Evolutionary conservation across 805 yeast species (phyloP).

Genomic region (Candida boleticola): DNA sequence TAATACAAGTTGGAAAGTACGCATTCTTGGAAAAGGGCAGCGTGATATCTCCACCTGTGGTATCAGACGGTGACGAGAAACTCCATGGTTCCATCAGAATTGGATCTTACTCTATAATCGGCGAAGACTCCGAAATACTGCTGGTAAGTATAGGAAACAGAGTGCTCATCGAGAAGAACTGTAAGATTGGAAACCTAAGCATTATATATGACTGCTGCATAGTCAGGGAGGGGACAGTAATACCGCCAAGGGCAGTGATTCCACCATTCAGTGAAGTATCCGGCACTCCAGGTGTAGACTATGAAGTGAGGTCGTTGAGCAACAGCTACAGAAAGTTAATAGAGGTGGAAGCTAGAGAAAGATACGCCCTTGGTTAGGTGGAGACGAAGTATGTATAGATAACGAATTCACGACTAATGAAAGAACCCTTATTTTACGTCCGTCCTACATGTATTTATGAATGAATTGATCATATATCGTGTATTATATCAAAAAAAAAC

Average conservation of each 20-base stretch:
- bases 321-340: slow-evolving; percentile 34
- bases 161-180: slow-evolving; percentile 44
- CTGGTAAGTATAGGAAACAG: slow-evolving; percentile 48
- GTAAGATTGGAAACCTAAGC: slow-evolving; percentile 34
- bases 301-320: slow-evolving; percentile 22
- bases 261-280: slow-evolving; percentile 52
- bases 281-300: slow-evolving; percentile 36
- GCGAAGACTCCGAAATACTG: slow-evolving; percentile 27
- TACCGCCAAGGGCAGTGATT: slow-evolving; percentile 45
- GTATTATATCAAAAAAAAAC: no score
- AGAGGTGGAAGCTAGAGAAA: slow-evolving; percentile 33
- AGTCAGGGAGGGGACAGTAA: slow-evolving; percentile 36
- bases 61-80: slow-evolving; percentile 3
- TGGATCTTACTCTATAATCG: slow-evolving; percentile 49
- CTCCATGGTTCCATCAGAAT: slow-evolving; percentile 30
- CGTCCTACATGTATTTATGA: no score
- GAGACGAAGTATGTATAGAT: no score
- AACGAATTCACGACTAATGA: no score
- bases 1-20: slow-evolving; percentile 46
- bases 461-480: no score
- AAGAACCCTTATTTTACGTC: no score
- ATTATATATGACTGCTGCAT: slow-evolving; percentile 53
- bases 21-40: slow-evolving; percentile 35
- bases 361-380: slow-evolving; percentile 18
- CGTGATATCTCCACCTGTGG: slow-evolving; percentile 28